These are phyloP conservation scores for Limnomonas spitsbergensis DNA, from an alignment of 139 green algal species.

Conservation along the genomic window DNA sequence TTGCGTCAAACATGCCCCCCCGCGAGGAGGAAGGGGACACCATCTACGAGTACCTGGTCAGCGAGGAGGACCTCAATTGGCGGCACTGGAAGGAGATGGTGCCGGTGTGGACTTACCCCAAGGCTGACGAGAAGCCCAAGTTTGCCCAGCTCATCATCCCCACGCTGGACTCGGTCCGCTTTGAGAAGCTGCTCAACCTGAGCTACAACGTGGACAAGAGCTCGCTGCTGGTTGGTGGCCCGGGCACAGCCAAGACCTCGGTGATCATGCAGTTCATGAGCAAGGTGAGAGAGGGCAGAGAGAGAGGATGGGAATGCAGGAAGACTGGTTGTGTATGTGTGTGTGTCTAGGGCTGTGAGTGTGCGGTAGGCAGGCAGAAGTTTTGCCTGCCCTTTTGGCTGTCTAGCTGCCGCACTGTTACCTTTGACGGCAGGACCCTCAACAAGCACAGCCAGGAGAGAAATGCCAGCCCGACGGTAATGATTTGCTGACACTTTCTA, in stretches of 20 bases:
- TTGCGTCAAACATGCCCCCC: slow-evolving; percentile 42
- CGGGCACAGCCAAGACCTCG: slow-evolving; percentile 91
- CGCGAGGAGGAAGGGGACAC: slow-evolving; percentile 59
- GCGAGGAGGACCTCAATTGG: slow-evolving; percentile 65
- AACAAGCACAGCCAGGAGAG: no score
- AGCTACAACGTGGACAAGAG: slow-evolving; percentile 63
- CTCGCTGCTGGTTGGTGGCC: slow-evolving; percentile 77
- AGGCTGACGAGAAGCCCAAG: slow-evolving; percentile 75
- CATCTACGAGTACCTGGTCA: slow-evolving; percentile 85
- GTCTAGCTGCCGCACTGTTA: no score
- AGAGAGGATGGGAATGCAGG: no score
- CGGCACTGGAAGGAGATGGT: slow-evolving; percentile 77
- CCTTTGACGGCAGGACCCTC: no score
- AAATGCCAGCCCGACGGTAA: no score
- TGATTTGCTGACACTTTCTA: no score
- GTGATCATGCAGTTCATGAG: slow-evolving; percentile 83
- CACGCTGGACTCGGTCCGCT: slow-evolving; percentile 83
- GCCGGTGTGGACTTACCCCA: slow-evolving; percentile 80
- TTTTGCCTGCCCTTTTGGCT: no score
- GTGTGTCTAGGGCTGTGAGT: no score
- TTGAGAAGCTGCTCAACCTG: slow-evolving; percentile 79
- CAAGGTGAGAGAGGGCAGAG: not conserved
- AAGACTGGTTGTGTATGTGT: no score
- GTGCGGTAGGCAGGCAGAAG: no score
- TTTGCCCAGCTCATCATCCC: slow-evolving; percentile 89